Conservation (phyloP, 345 rosid species). For the Streptanthus diversifolius region DNA sequence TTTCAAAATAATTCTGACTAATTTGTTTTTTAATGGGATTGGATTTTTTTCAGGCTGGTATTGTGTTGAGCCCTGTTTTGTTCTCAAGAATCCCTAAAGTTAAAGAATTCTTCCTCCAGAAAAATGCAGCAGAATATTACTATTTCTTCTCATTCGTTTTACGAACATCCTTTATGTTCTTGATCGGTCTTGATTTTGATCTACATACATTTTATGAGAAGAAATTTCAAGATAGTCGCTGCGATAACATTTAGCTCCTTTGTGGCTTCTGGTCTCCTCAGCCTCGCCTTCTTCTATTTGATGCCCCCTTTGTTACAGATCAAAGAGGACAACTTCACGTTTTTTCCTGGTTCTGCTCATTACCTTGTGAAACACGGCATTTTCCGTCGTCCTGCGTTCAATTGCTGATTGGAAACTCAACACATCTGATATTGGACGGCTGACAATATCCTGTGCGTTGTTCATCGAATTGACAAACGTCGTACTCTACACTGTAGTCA, state of each 20-base stretch:
- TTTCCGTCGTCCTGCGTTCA: slow-evolving; percentile 62
- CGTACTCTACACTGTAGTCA: slow-evolving; percentile 26
- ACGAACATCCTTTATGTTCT: slow-evolving; percentile 67
- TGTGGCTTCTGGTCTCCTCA: slow-evolving; percentile 36
- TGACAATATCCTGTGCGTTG: slow-evolving; percentile 51
- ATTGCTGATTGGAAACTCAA: slow-evolving; percentile 64
- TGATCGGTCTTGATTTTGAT: slow-evolving; percentile 72
- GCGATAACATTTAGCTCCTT: slow-evolving; percentile 48
- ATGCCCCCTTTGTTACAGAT: slow-evolving; percentile 32
- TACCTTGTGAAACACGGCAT: slow-evolving; percentile 58
- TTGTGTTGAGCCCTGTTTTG: slow-evolving; percentile 62
- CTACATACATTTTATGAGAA: slow-evolving; percentile 46
- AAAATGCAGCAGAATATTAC: slow-evolving; percentile 51
- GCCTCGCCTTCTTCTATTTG: slow-evolving; percentile 34
- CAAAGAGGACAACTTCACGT: slow-evolving; percentile 6
- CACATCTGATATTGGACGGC: slow-evolving; percentile 65
- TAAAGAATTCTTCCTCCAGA: slow-evolving; percentile 46
- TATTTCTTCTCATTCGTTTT: slow-evolving; percentile 43
- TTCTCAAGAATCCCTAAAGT: slow-evolving; percentile 47
- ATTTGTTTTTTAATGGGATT: background rate
- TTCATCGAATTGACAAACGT: slow-evolving; percentile 58
- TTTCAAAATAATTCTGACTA: background rate
- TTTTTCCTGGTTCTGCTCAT: slow-evolving; percentile 36
- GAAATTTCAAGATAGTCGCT: slow-evolving; percentile 44
- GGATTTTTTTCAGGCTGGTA: slow-evolving; percentile 62